Conservation (phyloP, 495 filamentous ascomycete species). For the Patellaria atrata region DNA sequence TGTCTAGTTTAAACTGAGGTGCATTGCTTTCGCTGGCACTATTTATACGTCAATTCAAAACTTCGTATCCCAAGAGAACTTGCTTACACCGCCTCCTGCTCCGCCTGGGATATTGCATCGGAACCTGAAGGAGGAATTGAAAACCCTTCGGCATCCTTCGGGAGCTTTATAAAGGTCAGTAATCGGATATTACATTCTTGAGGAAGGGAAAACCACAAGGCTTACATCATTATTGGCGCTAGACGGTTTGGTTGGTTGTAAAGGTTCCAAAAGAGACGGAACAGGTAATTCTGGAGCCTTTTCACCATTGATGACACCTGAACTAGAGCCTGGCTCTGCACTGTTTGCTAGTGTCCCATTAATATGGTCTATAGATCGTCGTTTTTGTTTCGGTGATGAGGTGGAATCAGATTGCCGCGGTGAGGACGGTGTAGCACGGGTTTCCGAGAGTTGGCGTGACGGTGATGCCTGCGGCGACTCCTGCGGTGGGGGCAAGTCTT, state of each 20-base stretch:
- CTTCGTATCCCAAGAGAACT: too few species aligned
- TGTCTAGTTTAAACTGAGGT: slow-evolving; percentile 73
- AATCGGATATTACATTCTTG: too few species aligned
- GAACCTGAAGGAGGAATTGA: slow-evolving; percentile 50
- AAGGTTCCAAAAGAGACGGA: slow-evolving; percentile 22
- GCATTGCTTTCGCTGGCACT: slow-evolving; percentile 9
- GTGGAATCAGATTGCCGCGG: slow-evolving; percentile 14
- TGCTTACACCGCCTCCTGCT: slow-evolving; percentile 70
- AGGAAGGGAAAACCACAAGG: neutral
- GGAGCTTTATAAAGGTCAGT: slow-evolving; percentile 22
- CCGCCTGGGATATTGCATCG: slow-evolving; percentile 72
- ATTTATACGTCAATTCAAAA: neutral
- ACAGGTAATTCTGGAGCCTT: too few species aligned
- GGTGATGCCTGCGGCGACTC: slow-evolving; percentile 13
- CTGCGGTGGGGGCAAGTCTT: slow-evolving; percentile 9
- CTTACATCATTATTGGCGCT: slow-evolving; percentile 8
- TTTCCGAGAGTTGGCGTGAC: slow-evolving; percentile 9
- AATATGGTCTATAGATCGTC: slow-evolving; percentile 8
- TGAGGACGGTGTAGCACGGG: slow-evolving; percentile 4
- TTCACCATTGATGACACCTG: slow-evolving; percentile 15
- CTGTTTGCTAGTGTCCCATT: slow-evolving; percentile 16
- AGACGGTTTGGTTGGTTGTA: slow-evolving; percentile 16
- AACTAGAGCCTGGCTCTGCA: slow-evolving; percentile 7
- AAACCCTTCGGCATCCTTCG: slow-evolving; percentile 51
- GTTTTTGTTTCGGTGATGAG: slow-evolving; percentile 14